phyloP scores from a whole-genome alignment of 2,329 filamentous ascomycete species.

The Cladosporium sp. region DNA sequence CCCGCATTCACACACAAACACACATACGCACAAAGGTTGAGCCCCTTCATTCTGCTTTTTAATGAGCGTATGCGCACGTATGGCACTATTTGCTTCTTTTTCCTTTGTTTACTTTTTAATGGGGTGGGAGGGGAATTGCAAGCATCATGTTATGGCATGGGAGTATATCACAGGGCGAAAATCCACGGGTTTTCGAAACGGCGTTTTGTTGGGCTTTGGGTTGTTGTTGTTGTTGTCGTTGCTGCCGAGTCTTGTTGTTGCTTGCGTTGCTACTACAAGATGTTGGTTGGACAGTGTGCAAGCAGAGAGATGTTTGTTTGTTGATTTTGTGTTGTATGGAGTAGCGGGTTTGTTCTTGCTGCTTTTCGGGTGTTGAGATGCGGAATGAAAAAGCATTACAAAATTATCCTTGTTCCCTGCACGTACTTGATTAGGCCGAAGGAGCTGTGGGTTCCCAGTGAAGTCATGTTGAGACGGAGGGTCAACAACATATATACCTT shows the following conservation, averaged over 20 bases:
- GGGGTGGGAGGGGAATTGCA: not conserved
- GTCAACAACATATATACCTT: not conserved
- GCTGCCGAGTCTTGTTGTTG: conserved; percentile 2
- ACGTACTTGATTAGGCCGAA: not conserved
- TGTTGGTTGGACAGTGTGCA: not conserved
- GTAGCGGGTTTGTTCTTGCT: not conserved
- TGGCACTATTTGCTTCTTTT: not conserved
- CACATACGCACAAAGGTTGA: conserved; percentile 12
- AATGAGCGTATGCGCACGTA: conserved; percentile 18
- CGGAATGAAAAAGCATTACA: not conserved
- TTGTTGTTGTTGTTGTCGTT: not conserved
- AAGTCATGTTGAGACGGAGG: not conserved
- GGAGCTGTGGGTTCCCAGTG: not conserved
- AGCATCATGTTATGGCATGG: conserved; percentile 18
- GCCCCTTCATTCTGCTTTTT: not conserved
- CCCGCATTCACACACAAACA: conserved; percentile 6
- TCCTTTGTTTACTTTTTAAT: conserved; percentile 7
- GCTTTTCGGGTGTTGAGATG: not conserved
- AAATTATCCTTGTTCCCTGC: not conserved
- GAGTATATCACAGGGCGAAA: conserved; percentile 14
- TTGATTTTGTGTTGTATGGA: not conserved
- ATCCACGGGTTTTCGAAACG: conserved; percentile 14
- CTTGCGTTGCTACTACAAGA: conserved; percentile 5
- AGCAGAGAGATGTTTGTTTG: not conserved
- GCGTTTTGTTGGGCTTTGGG: not conserved